Base-by-base conservation (phyloP, 306 rosid genomes). In the Cucumis hystrix region DNA sequence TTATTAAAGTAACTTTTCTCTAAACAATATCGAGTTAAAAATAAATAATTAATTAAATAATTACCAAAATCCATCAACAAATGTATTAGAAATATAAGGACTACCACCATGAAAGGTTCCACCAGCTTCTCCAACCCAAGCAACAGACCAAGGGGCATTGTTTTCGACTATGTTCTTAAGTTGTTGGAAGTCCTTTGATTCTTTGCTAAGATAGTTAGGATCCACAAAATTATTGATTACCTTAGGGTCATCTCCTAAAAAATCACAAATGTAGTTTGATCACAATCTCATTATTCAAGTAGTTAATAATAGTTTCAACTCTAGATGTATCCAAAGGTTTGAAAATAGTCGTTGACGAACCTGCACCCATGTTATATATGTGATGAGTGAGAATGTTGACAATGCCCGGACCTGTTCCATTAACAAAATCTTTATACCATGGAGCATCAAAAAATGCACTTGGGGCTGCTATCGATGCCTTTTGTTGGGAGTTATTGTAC, bases 101-200 rank as follows among this genome's bases (percentile, higher is more conserved):
- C 92, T 88, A 0, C 98, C 98, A 39, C 98, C 91, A 76, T 87
- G 88, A 83, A 18, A 93, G 73, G 96, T 93, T 21, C 98, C 98
- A 56, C 98, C 98, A 18, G 98, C 84, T 91, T 93, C 98, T 72
- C 98, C 98, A 61, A 93, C 96, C 98, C 98, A 93, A 62, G 92
- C 88, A 66, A 83, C 83, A 77, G 91, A 75, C 98, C 98, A 89
- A 63, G 91, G 93, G 20, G 97, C 97, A 35, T 88, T 23, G 54
- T 60, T 77, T 54, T 85, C 16, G 76, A 89, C 82, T 57, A 87
- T 91, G 59, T 80, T 80, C 30, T 86, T 79, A 79, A 93, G 84
- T 73, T 75, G 82, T 75, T 78, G 35, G 54, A 91, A 91, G 15
- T 33, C 63, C 17, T 74, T 16, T 77, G 87, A 82, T 52, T 84